Conservation (phyloP, 345 rosid species). For the Dovyalis caffra region DNA sequence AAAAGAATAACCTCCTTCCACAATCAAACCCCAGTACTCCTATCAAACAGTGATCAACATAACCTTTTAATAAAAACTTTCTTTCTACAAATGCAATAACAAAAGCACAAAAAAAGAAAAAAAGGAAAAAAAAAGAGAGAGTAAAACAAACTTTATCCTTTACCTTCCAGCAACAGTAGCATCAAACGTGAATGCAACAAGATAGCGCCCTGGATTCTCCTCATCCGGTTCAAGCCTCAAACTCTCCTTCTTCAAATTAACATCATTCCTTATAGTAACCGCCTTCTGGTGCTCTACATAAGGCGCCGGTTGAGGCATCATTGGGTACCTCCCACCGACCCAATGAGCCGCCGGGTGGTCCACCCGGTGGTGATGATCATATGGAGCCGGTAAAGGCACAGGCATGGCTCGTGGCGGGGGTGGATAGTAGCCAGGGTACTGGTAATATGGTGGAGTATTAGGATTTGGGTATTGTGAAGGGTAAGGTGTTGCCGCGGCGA, state of each 20-base stretch:
- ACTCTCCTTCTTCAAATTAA: conserved; percentile 86
- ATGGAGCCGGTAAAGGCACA: conserved; percentile 56
- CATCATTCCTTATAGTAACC: conserved; percentile 73
- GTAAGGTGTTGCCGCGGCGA: conserved; percentile 88
- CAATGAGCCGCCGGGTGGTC: conserved; percentile 23
- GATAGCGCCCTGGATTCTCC: conserved; percentile 58
- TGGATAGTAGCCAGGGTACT: conserved; percentile 62
- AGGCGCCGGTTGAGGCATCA: conserved; percentile 47
- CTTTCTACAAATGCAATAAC: not conserved
- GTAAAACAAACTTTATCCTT: not conserved
- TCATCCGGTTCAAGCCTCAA: conserved; percentile 67
- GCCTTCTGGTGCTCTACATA: conserved; percentile 91
- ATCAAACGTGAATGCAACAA: conserved; percentile 90
- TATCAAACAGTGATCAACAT: not conserved
- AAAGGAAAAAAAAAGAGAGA: not conserved
- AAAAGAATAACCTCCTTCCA: too few species aligned
- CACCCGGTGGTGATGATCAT: conserved; percentile 56
- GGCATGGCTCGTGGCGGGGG: conserved; percentile 54
- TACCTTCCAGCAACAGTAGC: conserved; percentile 91
- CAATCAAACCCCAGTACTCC: not conserved
- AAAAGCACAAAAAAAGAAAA: not conserved
- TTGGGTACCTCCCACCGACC: conserved; percentile 35
- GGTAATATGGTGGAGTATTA: conserved; percentile 49
- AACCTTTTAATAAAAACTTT: not conserved
- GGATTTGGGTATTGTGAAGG: conserved; percentile 61